Base-by-base conservation (phyloP, 768 basidiomycete species). In the Clavulina sp. region DNA sequence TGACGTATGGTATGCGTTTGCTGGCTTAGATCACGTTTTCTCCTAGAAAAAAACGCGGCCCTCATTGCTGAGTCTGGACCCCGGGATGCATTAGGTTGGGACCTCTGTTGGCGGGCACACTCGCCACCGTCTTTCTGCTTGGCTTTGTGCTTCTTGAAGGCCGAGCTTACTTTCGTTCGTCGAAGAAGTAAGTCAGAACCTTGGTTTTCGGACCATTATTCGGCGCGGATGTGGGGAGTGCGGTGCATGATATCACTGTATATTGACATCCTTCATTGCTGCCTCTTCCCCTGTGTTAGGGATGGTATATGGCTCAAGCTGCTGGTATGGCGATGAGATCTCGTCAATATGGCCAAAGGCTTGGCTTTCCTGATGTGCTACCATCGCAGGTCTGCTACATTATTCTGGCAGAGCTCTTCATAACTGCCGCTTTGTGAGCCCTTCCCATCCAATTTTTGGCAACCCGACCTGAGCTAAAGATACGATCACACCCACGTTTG, bases 41-140 rank as follows among this genome's bases (percentile, higher is more conserved):
- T n/a, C n/a, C n/a, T n/a, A n/a, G n/a, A n/a, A n/a, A n/a, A n/a
- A n/a, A n/a, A n/a, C n/a, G n/a, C n/a, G n/a, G n/a, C n/a, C n/a
- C n/a, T n/a, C n/a, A n/a, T n/a, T n/a, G n/a, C n/a, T n/a, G n/a
- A n/a, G n/a, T n/a, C n/a, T n/a, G n/a, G n/a, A n/a, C n/a, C n/a
- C n/a, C n/a, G n/a, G n/a, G n/a, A n/a, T n/a, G n/a, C n/a, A n/a
- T 46, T 26, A 46, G 43, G 43, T 24, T 46, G 9, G 43, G 43
- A 13, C 43, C 43, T 16, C 13, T 46, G 13, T 24, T 46, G 13
- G 13, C 26, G 9, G 43, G 43, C 9, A 13, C 16, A 9, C 9
- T 24, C 24, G 9, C 26, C 26, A 46, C 13, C 24, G 26, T 24
- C 13, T 28, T 46, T 16, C 26, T 46, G 24, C 24, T 46, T 9